phyloP scores from a whole-genome alignment of 768 basidiomycete genomes.

The Baorangia bicolor region DNA sequence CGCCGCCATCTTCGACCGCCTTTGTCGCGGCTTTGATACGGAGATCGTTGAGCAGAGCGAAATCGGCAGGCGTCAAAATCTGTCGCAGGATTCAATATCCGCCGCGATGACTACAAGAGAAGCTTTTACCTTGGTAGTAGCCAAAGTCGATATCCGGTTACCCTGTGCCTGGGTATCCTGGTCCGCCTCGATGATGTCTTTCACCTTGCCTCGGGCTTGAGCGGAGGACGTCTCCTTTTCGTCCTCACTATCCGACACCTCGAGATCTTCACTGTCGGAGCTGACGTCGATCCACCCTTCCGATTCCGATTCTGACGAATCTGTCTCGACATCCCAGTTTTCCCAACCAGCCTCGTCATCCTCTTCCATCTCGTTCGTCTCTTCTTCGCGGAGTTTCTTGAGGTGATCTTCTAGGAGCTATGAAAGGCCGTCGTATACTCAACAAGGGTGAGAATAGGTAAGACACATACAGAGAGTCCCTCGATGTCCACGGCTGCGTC shows the following conservation, averaged over 20 bases:
- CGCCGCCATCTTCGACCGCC: conserved; percentile 67
- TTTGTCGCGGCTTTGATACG: conserved; percentile 74
- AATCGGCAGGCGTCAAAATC: conserved; percentile 98
- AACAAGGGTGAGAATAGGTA: background rate
- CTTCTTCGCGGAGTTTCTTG: conserved; percentile 65
- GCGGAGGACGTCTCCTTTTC: conserved; percentile 37
- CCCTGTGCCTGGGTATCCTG: conserved; percentile 28
- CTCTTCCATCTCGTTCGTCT: conserved; percentile 52
- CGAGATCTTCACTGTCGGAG: conserved; percentile 64
- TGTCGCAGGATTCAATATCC: conserved; percentile 29
- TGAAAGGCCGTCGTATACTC: background rate
- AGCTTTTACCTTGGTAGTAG: conserved; percentile 68
- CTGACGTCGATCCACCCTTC: conserved; percentile 80
- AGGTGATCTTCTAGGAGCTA: conserved; percentile 90
- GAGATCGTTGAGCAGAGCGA: conserved; percentile 86
- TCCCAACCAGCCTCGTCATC: conserved; percentile 77
- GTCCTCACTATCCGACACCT: conserved; percentile 88
- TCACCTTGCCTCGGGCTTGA: conserved; percentile 5
- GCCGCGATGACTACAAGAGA: background rate
- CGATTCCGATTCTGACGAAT: conserved; percentile 56
- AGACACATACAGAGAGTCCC: conserved; percentile 71
- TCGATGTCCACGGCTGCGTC: conserved; percentile 84
- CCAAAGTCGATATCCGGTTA: conserved; percentile 60
- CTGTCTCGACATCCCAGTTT: conserved; percentile 85
- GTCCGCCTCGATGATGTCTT: conserved; percentile 1